A percentile compares a stretch with the other conserved stretches of the same genome.
phyloP scores from a whole-genome alignment of 352 stramenopile genomes.

The Pythium pyrilobum region DNA sequence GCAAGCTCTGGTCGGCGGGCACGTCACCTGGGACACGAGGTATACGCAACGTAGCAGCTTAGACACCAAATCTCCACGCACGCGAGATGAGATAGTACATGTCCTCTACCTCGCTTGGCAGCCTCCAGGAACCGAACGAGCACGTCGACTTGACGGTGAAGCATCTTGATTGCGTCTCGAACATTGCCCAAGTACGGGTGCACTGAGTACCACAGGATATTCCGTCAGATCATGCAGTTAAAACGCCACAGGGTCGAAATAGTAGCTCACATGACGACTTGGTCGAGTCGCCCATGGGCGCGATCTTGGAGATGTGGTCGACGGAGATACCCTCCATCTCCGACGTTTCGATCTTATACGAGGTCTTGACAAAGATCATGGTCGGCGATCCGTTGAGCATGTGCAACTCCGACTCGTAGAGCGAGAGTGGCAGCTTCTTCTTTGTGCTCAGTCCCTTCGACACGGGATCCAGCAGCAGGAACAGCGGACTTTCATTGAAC shows the following conservation, averaged over 20 bases:
- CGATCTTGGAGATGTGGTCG: conserved; percentile 87
- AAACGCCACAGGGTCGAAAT: not conserved
- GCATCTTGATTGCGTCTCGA: conserved; percentile 81
- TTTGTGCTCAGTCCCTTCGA: conserved; percentile 61
- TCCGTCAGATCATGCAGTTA: not conserved
- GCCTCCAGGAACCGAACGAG: conserved; percentile 67
- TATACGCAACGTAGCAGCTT: not conserved
- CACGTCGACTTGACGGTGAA: conserved; percentile 76
- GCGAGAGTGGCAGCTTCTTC: conserved; percentile 83
- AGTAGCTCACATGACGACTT: conserved; percentile 61
- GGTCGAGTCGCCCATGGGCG: conserved; percentile 54
- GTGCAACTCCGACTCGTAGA: conserved; percentile 86
- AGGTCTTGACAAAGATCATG: conserved; percentile 86
- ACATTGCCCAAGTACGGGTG: conserved; percentile 76
- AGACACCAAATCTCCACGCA: not conserved
- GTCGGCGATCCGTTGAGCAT: conserved; percentile 79
- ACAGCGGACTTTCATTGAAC: conserved; percentile 83
- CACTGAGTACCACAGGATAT: conserved; percentile 32
- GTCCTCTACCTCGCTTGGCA: conserved; percentile 52
- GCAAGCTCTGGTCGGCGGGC: conserved; percentile 67
- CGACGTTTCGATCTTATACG: conserved; percentile 85
- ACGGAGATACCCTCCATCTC: conserved; percentile 85
- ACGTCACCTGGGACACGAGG: conserved; percentile 34
- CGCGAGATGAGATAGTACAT: no score
- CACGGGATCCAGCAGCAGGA: conserved; percentile 68